A percentile compares a stretch with the other conserved stretches of the same genome.
Conservation (phyloP, 2,329 filamentous ascomycete species). For the Epichloe brachyelytri region DNA sequence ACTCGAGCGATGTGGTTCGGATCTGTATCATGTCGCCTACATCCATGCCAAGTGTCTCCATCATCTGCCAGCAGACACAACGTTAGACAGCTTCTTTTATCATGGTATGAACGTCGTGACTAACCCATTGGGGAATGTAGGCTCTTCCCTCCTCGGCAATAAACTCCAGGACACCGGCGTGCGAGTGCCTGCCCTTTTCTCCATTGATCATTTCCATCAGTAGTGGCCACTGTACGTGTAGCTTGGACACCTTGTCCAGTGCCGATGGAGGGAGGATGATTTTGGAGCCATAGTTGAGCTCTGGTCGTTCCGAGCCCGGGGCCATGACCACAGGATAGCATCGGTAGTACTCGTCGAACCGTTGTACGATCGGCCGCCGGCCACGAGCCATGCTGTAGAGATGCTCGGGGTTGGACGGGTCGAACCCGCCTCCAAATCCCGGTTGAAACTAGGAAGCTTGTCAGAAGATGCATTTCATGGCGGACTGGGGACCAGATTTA, state of each 20-base stretch:
- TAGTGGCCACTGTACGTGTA: constrained; percentile 96
- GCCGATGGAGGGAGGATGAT: constrained; percentile 95
- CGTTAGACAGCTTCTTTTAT: not conserved
- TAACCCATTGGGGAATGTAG: constrained; percentile 89
- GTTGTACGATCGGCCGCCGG: constrained; percentile 45
- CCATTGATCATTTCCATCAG: constrained; percentile 94
- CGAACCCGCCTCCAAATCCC: constrained; percentile 29
- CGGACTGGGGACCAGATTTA: not conserved
- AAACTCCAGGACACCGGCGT: constrained; percentile 93
- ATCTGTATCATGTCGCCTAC: constrained; percentile 91
- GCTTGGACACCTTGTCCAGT: constrained; percentile 86
- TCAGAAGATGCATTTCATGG: not conserved
- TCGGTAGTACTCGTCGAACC: constrained; percentile 97
- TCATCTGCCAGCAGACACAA: constrained; percentile 48
- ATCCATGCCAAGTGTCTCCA: constrained; percentile 81
- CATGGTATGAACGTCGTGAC: constrained; percentile 12
- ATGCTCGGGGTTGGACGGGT: constrained; percentile 34
- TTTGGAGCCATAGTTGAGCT: constrained; percentile 93
- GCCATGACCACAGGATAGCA: constrained; percentile 95
- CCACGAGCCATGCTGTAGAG: constrained; percentile 36
- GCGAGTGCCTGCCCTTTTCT: constrained; percentile 64
- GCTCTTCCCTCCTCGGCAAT: constrained; percentile 94
- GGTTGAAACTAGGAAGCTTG: constrained; percentile 9
- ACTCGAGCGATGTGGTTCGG: constrained; percentile 83
- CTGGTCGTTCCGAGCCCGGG: constrained; percentile 73